A percentile compares a stretch with the other conserved stretches of the same genome.
Evolutionary conservation across 495 filamentous ascomycete species (phyloP).

Genomic region (Aspergillus biplanus): DNA sequence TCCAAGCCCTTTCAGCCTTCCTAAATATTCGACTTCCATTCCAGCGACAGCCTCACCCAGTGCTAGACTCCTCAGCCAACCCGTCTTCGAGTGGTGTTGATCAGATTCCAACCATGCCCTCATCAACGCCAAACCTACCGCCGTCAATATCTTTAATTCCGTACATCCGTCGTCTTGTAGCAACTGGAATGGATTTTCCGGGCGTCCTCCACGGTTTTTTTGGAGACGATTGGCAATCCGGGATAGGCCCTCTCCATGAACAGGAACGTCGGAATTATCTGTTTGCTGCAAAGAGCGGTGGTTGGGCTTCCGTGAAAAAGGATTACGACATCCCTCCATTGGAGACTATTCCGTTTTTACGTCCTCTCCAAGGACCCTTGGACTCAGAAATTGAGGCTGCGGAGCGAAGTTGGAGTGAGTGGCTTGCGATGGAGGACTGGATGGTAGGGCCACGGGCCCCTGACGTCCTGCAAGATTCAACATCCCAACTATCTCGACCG

Average conservation of each 20-base stretch:
- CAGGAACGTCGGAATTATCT: slow-evolving; percentile 92
- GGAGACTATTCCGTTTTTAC: slow-evolving; percentile 85
- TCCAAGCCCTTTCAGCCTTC: slow-evolving; percentile 89
- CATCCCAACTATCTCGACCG: slow-evolving; percentile 43
- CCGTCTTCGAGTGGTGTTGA: slow-evolving; percentile 31
- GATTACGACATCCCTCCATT: slow-evolving; percentile 83
- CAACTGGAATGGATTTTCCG: slow-evolving; percentile 86
- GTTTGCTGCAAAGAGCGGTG: slow-evolving; percentile 89
- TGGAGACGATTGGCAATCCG: slow-evolving; percentile 83
- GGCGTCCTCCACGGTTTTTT: slow-evolving; percentile 92
- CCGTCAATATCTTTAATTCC: slow-evolving; percentile 77
- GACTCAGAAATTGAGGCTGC: slow-evolving; percentile 83
- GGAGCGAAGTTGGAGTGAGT: slow-evolving; percentile 69
- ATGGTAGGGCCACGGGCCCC: slow-evolving; percentile 74
- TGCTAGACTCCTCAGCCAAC: slow-evolving; percentile 38
- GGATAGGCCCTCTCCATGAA: slow-evolving; percentile 82
- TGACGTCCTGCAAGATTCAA: slow-evolving; percentile 49
- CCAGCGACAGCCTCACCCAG: slow-evolving; percentile 44
- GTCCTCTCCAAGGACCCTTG: slow-evolving; percentile 71
- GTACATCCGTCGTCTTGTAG: slow-evolving; percentile 87
- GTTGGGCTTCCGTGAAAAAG: slow-evolving; percentile 84
- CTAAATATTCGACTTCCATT: slow-evolving; percentile 76
- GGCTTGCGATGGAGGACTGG: slow-evolving; percentile 35
- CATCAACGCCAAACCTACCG: slow-evolving; percentile 23
- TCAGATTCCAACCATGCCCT: slow-evolving; percentile 23